Base-by-base conservation (phyloP, 1,284 basidiomycete species). In the Trametes pubescens region DNA sequence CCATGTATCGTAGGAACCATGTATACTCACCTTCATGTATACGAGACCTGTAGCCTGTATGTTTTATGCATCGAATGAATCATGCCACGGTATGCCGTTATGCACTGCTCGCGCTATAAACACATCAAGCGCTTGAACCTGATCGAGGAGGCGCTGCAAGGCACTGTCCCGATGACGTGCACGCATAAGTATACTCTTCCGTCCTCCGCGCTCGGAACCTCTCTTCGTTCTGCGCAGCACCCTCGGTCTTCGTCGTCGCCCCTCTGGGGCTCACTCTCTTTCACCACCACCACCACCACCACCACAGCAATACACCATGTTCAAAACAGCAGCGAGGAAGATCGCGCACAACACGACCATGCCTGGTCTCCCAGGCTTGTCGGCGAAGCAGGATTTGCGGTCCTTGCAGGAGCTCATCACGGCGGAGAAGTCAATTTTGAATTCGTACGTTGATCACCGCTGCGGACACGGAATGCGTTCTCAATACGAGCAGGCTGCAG, bases 391-490 rank as follows among this genome's bases (percentile, higher is more conserved):
- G 72, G 95, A 97, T 75, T 78, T 96, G 16, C 81, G 91, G 35
- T 85, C 88, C 0, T 80, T 98, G 5, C 95, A 98, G 75, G 94
- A 96, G 72, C 82, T 97, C 67, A 98, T 98, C 66, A 91, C 87
- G 2, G 85, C 91, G 0, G 96, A 98, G 78, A 98, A 98, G 80
- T 79, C 84, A 5, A 91, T 96, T 16, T 80, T 97, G 49, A 81
- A 84, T 58, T 86, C 89, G 86, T 92, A 80, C 66, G 89, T 84
- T 51, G 6, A 37, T 48, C 37, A 24, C 53, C 26, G 35, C 51
- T 51, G 48, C 49, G 14, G 18, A 21, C 46, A 40, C 54, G 11
- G 48, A 53, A 22, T n/a, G 22, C 34, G 22, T 29, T 18, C 51
- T 53, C 18, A n/a, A 14, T 59, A 24, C 29, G 16, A 9, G 22